Percentiles rank a stretch among this genome's conserved stretches.
Conservation (phyloP, 108 stramenopile genomes). For the Tribonema minus region DNA sequence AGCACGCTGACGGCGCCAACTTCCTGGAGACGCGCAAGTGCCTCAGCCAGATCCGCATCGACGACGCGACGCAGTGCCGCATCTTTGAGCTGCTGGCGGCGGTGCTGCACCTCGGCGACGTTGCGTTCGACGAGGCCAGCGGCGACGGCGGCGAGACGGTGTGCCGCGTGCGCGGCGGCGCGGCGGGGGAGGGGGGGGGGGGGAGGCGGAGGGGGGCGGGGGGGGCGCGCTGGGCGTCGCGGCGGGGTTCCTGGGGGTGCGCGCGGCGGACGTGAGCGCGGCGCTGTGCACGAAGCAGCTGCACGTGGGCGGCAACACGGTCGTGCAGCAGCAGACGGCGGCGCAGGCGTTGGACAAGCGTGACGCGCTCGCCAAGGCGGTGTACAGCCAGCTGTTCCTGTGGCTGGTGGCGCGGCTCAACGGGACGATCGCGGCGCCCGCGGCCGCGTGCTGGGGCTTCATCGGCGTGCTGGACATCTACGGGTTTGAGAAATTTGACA, state of each 20-base stretch:
- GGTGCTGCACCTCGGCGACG: slow-evolving; percentile 59
- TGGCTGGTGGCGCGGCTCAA: slow-evolving; percentile 53
- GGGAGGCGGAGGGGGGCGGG: slow-evolving; percentile 5
- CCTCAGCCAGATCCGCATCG: slow-evolving; percentile 16
- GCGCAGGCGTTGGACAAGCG: slow-evolving; percentile 52
- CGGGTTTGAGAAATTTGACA: slow-evolving; percentile 90
- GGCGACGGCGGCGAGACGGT: not conserved
- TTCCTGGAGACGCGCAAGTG: slow-evolving; percentile 20
- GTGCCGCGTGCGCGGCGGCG: not conserved
- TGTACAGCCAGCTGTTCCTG: slow-evolving; percentile 51
- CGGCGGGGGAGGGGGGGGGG: not conserved
- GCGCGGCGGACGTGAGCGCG: slow-evolving; percentile 17
- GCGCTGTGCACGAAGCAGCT: slow-evolving; percentile 35
- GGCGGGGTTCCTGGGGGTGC: slow-evolving; percentile 39
- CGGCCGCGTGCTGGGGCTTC: slow-evolving; percentile 30
- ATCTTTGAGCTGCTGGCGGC: slow-evolving; percentile 49
- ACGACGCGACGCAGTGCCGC: not conserved
- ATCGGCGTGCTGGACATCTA: slow-evolving; percentile 95
- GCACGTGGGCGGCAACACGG: slow-evolving; percentile 1
- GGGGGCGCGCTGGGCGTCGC: slow-evolving; percentile 5
- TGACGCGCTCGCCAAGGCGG: slow-evolving; percentile 46
- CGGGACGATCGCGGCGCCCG: slow-evolving; percentile 30
- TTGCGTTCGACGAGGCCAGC: slow-evolving; percentile 30
- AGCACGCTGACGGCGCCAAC: no score
- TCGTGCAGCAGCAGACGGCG: slow-evolving; percentile 46